Conservation (phyloP, 371 early-diverging fungal genomes). For the Mortierella sp. region DNA sequence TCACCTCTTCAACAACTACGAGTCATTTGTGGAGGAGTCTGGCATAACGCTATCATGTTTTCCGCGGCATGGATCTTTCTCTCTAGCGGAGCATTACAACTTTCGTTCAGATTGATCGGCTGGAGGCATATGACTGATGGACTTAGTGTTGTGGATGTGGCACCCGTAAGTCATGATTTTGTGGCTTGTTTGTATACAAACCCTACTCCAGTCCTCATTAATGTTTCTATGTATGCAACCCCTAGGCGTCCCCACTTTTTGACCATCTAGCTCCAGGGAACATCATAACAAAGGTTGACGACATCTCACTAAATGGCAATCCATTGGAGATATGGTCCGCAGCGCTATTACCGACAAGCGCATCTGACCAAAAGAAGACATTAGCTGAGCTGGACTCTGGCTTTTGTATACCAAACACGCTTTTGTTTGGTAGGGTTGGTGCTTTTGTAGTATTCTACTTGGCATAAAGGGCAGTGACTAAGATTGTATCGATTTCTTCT, state of each 20-base stretch:
- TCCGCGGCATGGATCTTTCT: constrained; percentile 62
- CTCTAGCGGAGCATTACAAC: constrained; percentile 64
- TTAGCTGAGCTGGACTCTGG: constrained; percentile 19
- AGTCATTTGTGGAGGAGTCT: constrained; percentile 87
- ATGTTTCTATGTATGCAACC: background rate
- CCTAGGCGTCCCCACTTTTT: constrained; percentile 63
- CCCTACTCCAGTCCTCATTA: background rate
- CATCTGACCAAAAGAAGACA: background rate
- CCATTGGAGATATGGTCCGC: constrained; percentile 35
- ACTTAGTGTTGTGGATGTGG: constrained; percentile 73
- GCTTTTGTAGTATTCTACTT: background rate
- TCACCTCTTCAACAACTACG: constrained; percentile 68
- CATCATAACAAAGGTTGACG: constrained; percentile 68
- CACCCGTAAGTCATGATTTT: constrained; percentile 39
- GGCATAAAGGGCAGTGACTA: too few species aligned
- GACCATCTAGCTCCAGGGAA: constrained; percentile 63
- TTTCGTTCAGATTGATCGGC: constrained; percentile 60
- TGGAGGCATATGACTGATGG: constrained; percentile 71
- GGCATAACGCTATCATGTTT: constrained; percentile 82
- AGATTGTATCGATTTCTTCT: background rate
- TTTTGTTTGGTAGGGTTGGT: constrained; percentile 32
- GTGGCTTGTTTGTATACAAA: background rate
- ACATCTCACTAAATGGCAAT: constrained; percentile 56
- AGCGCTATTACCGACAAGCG: constrained; percentile 2
- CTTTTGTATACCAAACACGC: constrained; percentile 45